Evolutionary conservation across 2,329 filamentous ascomycete species (phyloP).

Genomic region (Calycina herbarum): DNA sequence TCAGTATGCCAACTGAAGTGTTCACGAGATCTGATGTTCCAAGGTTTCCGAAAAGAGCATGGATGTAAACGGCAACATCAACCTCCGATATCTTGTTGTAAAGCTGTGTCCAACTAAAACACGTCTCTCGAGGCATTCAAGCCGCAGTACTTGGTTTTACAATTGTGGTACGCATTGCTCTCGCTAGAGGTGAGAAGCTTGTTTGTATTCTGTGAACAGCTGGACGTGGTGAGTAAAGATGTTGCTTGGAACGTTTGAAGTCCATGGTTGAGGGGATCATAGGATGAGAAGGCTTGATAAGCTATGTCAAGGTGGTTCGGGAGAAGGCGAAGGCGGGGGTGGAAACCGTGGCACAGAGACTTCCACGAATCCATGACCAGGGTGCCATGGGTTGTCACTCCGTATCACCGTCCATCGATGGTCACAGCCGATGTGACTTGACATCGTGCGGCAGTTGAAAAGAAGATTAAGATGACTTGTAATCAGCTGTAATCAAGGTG

Average conservation of each 20-base stretch:
- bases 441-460: conserved; percentile 2
- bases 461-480: conserved; percentile 3
- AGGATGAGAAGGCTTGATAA: background rate
- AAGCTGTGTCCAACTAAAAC: background rate
- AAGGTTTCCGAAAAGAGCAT: background rate
- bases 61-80: conserved; percentile 9
- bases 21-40: background rate
- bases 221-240: background rate
- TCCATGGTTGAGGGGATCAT: conserved; percentile 22
- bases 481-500: background rate
- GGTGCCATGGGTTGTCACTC: background rate
- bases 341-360: background rate
- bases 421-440: background rate
- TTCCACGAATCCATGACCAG: background rate
- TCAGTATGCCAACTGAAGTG: too few species aligned
- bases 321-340: conserved; percentile 2
- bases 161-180: background rate
- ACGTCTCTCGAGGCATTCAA: background rate
- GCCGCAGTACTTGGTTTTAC: background rate
- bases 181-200: conserved; percentile 9
- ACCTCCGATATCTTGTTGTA: conserved; percentile 3
- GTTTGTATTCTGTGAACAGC: background rate
- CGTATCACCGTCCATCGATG: background rate
- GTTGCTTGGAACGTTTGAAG: conserved; percentile 23
- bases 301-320: background rate